Evolutionary conservation across 352 stramenopile genomes (phyloP).

Genomic region (Phytophthora melonis): DNA sequence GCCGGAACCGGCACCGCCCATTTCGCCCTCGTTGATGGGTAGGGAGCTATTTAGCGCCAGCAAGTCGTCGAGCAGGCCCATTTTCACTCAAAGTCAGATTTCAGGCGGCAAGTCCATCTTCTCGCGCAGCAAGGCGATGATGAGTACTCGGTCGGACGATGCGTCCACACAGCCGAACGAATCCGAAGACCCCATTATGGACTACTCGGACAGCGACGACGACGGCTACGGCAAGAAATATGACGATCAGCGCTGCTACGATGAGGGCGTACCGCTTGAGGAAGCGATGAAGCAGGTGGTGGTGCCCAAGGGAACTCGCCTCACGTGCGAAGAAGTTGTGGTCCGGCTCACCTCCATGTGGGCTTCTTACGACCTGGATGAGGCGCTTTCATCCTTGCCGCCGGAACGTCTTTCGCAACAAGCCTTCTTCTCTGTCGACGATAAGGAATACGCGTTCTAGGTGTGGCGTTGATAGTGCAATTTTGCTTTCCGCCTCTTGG

Average conservation of each 20-base stretch:
- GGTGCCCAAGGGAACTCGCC: slow-evolving; percentile 54
- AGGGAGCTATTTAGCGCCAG: slow-evolving; percentile 49
- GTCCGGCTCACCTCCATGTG: slow-evolving; percentile 84
- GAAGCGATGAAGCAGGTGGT: slow-evolving; percentile 87
- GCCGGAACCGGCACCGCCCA: slow-evolving; percentile 38
- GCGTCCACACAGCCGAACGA: slow-evolving; percentile 61
- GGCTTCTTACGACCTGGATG: slow-evolving; percentile 73
- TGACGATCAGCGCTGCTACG: slow-evolving; percentile 70
- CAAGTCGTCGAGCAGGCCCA: slow-evolving; percentile 48
- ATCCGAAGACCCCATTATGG: slow-evolving; percentile 59
- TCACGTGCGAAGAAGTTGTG: slow-evolving; percentile 82
- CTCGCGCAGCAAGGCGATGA: slow-evolving; percentile 39
- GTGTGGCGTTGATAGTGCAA: slow-evolving; percentile 28
- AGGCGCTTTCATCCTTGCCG: slow-evolving; percentile 59
- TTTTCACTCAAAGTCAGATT: slow-evolving; percentile 49
- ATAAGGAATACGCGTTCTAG: slow-evolving; percentile 56
- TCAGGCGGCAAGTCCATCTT: slow-evolving; percentile 45
- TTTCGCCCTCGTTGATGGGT: slow-evolving; percentile 35
- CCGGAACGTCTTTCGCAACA: slow-evolving; percentile 60
- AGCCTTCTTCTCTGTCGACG: slow-evolving; percentile 50
- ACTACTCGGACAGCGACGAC: slow-evolving; percentile 51
- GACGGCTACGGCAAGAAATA: slow-evolving; percentile 59
- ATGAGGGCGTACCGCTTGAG: slow-evolving; percentile 70
- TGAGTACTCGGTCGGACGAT: slow-evolving; percentile 50
- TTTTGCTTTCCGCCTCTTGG: slow-evolving; percentile 38